Evolutionary conservation across 129 eudicot genomes (phyloP), one percentile per base, ranked within the genome.

Genomic region (Smallanthus sonchifolius): DNA sequence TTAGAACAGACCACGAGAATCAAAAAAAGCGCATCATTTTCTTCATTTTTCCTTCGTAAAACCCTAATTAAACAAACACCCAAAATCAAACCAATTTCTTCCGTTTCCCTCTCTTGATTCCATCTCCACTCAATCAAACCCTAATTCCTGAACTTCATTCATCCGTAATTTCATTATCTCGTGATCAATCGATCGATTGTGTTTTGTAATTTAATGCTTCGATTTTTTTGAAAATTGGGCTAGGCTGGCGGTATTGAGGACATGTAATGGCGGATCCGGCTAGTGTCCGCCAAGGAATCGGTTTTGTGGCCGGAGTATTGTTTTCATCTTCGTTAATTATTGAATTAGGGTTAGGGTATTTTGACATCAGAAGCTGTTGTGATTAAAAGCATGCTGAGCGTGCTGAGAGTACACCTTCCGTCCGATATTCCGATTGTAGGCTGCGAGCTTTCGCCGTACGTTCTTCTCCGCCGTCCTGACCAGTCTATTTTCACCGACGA

Each of bases 401-500:
- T 89, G 89, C 80, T 86, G 42, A 66, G 96, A 70, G 92, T 89
- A 70, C 89, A 89, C 70, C 89, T 89, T 10, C 96, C 96, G 83
- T 89, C 96, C 76, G 96, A 89, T 55, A 89, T 89, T 79, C 96
- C 96, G 52, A 89, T 89, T 57, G 96, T 89, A 49, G 96, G 96
- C 52, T 84, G 92, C 59, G 92, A 89, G 73, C 86, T 89, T 60
- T 79, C 92, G 36, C 96, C 92, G 1, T 89, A 89, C 45, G 96
- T 89, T 7, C 84, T 89, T 30, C 49, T 86, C 48, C 77, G 86
- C 17, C 87, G 92, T 10, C 84, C 88, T 2, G 89, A 87, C 49
- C 78, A 81, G 82, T 39, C 88, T 32, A 80, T 84, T 2, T 51
- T 66, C 9, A 83, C 84, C 39, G 93, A 87, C 7, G 93, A 90